Conservation (phyloP, 2,329 filamentous ascomycete genomes). For the Colletotrichum orchidophilum region DNA sequence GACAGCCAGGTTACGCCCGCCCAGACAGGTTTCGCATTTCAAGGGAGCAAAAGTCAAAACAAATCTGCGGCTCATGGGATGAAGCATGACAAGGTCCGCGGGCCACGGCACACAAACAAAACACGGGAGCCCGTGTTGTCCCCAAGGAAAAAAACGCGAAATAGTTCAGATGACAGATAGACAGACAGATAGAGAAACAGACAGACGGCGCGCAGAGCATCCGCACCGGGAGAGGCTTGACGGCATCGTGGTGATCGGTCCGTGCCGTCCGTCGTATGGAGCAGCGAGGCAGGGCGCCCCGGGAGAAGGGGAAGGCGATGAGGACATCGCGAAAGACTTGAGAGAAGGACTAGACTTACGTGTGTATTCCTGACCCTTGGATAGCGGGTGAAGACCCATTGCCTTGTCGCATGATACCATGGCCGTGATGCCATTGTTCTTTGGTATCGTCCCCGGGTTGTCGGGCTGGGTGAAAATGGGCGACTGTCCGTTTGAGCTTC, state of each 20-base stretch:
- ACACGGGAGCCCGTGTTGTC: slow-evolving; percentile 22
- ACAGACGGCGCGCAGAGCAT: not conserved
- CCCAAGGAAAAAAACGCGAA: not conserved
- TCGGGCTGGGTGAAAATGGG: slow-evolving; percentile 53
- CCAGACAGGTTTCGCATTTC: slow-evolving; percentile 25
- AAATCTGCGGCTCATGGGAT: not conserved
- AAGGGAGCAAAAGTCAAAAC: slow-evolving; percentile 28
- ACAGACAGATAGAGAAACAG: not conserved
- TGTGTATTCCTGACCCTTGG: slow-evolving; percentile 56
- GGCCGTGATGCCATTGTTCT: slow-evolving; percentile 47
- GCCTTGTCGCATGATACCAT: slow-evolving; percentile 53
- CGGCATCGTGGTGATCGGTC: slow-evolving; percentile 17
- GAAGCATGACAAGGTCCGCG: not conserved
- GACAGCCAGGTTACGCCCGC: not conserved
- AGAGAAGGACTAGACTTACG: slow-evolving; percentile 46
- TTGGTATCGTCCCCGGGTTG: slow-evolving; percentile 25
- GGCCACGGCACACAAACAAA: slow-evolving; percentile 7
- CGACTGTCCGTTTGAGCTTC: slow-evolving; percentile 51
- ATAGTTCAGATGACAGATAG: slow-evolving; percentile 15
- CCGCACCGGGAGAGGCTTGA: slow-evolving; percentile 8
- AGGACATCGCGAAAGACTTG: not conserved
- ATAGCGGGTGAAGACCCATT: slow-evolving; percentile 55
- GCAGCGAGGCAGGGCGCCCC: not conserved
- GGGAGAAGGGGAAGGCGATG: not conserved
- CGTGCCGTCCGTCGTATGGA: slow-evolving; percentile 16